Conservation (phyloP, 2,329 filamentous ascomycete genomes). For the Fusarium paranaense region DNA sequence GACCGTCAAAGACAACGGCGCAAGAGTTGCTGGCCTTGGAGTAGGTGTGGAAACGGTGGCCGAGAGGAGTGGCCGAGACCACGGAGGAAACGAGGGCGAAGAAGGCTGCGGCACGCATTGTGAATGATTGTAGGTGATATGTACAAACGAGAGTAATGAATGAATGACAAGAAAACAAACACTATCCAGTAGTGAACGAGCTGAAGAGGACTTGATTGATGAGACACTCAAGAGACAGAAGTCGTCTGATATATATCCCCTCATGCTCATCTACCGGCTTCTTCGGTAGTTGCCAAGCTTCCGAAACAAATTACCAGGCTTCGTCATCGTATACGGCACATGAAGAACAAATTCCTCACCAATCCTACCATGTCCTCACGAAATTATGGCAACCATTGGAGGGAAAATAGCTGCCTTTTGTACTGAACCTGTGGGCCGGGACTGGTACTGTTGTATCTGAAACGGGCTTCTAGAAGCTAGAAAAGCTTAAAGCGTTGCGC, state of each 20-base stretch:
- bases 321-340: conserved; percentile 8
- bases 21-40: conserved; percentile 25
- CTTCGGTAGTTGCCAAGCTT: conserved; percentile 27
- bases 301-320: conserved; percentile 5
- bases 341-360: not conserved
- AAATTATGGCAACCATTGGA: conserved; percentile 20
- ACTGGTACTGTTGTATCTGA: conserved; percentile 9
- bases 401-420: conserved; percentile 15
- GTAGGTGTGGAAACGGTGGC: conserved; percentile 3
- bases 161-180: conserved; percentile 22
- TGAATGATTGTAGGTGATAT: conserved; percentile 6
- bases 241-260: conserved; percentile 2
- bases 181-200: conserved; percentile 33
- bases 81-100: conserved; percentile 29
- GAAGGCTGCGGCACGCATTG: conserved; percentile 32
- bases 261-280: not conserved
- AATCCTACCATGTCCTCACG: not conserved
- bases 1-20: conserved; percentile 59
- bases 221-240: not conserved
- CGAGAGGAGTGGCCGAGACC: conserved; percentile 30
- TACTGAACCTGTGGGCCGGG: not conserved
- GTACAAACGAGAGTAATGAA: conserved; percentile 10
- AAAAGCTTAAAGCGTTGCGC: conserved; percentile 10
- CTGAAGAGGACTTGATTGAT: conserved; percentile 6
- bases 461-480: conserved; percentile 33